Base-by-base conservation (phyloP, 345 rosid genomes). In the Hirschfeldia incana region DNA sequence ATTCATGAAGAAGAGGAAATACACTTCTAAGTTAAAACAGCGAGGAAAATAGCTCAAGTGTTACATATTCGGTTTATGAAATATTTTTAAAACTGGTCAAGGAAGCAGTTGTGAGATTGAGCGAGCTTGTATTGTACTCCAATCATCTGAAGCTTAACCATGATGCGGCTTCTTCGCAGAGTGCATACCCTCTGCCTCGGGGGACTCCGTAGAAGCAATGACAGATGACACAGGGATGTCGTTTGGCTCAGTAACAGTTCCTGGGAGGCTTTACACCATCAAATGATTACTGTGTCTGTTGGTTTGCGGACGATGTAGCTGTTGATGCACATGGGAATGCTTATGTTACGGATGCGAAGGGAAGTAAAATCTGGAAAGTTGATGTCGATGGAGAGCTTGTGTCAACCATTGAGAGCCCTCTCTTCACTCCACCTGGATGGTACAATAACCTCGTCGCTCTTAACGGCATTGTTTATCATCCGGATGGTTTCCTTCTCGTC, bases 401-500 rank as follows among this genome's bases (percentile, higher is more conserved):
- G 4, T 88, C 88, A 5, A 82, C 79, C 63, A 86, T 91, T 63
- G 79, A 66, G 70, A 83, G 80, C 80, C 88, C 92, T 15, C 90
- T 89, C 77, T 94, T 94, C 78, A 77, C 79, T 11, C 61, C 89
- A 15, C 88, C 84, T 78, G 80, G 89, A 55, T 94, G 98, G 97
- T 89, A 86, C 86, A 85, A 82, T 67, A 85, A 77, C 86, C 36
- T 94, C 17, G 49, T 92, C 0, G 89, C 84, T 36, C 85, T 94
- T 26, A 94, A 94, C 34, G 98, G 98, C 29, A 89, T 94, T 5
- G 90, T 89, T 33, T 90, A 86, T 86, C 97, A 94, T 69, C 97
- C 97, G 0, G 88, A 91, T 8, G 97, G 95, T 0, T 92, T 84
- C 84, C 81, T 94, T 77, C 75, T 94, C 39, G 94, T 84, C 34